Evolutionary conservation across 1,284 basidiomycete genomes (phyloP).

Genomic region (Apiotrichum sp.): DNA sequence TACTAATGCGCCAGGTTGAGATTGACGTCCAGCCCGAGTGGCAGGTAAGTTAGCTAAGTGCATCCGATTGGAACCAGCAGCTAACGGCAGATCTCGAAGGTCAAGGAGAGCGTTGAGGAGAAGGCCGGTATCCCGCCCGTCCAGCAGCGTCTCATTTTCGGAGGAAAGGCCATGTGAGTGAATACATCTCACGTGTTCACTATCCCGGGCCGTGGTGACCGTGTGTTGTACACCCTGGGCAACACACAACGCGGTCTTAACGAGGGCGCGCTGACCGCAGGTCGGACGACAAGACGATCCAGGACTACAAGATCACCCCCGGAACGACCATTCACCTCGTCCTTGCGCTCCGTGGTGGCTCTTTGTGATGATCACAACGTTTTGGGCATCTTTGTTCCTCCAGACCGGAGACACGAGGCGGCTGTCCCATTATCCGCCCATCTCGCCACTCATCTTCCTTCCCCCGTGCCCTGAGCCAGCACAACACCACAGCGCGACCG

Average conservation of each 20-base stretch:
- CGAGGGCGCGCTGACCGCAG: slow-evolving; percentile 28
- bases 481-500: no score
- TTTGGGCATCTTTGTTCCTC: no score
- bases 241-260: background rate
- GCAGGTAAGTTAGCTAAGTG: slow-evolving; percentile 55
- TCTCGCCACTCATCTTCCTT: no score
- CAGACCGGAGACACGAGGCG: no score
- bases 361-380: no score
- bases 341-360: slow-evolving; percentile 80
- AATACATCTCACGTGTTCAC: background rate
- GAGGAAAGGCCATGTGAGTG: slow-evolving; percentile 89
- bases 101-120: slow-evolving; percentile 99
- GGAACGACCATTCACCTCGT: slow-evolving; percentile 87
- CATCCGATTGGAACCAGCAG: background rate
- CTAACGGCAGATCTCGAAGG: slow-evolving; percentile 68
- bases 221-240: no score
- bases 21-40: slow-evolving; percentile 90
- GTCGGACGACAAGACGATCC: slow-evolving; percentile 79
- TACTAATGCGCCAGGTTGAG: slow-evolving; percentile 51
- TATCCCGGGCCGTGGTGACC: no score
- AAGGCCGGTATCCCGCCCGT: slow-evolving; percentile 97
- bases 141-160: slow-evolving; percentile 92
- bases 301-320: slow-evolving; percentile 71
- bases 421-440: no score
- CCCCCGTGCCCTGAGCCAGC: no score